These are phyloP conservation scores for Lolium multiflorum DNA, from an alignment of 176 grass and related monocot genomes.

Conservation along the genomic window DNA sequence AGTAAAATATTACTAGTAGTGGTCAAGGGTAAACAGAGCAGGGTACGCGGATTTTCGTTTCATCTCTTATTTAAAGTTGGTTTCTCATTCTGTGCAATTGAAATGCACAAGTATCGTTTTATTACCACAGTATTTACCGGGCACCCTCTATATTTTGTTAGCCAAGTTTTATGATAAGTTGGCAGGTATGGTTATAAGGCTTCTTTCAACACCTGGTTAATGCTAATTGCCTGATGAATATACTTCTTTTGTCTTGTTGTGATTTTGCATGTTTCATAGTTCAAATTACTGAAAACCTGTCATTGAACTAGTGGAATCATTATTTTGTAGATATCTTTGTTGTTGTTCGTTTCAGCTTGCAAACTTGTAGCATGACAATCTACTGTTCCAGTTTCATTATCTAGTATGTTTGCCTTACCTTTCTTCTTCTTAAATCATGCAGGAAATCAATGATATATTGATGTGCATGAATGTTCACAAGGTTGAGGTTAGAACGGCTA, in stretches of 20 bases:
- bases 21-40: not conserved
- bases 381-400: not conserved
- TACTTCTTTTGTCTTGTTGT: not conserved
- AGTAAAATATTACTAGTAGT: slow-evolving; percentile 12
- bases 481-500: slow-evolving; percentile 87
- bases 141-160: not conserved
- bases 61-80: not conserved
- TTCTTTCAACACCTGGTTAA: not conserved
- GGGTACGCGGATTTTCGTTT: not conserved
- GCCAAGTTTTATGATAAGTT: not conserved
- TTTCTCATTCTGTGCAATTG: not conserved
- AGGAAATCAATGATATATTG: slow-evolving; percentile 81
- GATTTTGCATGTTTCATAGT: slow-evolving; percentile 4
- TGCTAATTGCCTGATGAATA: not conserved
- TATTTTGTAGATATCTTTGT: not conserved
- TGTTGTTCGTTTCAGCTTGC: slow-evolving; percentile 17
- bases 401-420: slow-evolving; percentile 23
- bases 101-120: not conserved
- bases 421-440: slow-evolving; percentile 38
- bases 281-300: slow-evolving; percentile 9
- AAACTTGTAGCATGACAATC: not conserved
- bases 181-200: not conserved
- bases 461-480: slow-evolving; percentile 70
- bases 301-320: not conserved
- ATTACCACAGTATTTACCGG: not conserved